Evolutionary conservation across 805 yeast species (phyloP).

Genomic region (Candida cerambycidarum): DNA sequence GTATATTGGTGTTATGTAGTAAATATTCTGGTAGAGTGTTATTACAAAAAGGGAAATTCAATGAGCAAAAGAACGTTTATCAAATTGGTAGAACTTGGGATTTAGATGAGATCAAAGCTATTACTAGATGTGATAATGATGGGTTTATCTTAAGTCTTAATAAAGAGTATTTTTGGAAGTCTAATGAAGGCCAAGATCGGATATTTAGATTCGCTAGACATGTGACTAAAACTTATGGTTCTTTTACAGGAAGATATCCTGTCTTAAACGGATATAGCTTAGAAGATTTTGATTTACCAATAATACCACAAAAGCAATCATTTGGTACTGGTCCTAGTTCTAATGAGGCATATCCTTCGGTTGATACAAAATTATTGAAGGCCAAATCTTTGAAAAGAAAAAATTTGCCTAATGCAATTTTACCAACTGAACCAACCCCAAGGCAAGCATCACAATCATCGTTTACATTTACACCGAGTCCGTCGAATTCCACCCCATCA

Average conservation of each 20-base stretch:
- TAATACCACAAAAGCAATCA: slow-evolving; percentile 18
- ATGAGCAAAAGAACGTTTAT: slow-evolving; percentile 60
- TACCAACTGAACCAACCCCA: slow-evolving; percentile 19
- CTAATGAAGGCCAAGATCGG: slow-evolving; percentile 38
- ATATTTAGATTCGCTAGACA: slow-evolving; percentile 35
- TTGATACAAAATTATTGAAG: slow-evolving; percentile 22
- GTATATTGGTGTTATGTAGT: slow-evolving; percentile 61
- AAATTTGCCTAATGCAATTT: slow-evolving; percentile 21
- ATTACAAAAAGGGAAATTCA: slow-evolving; percentile 83
- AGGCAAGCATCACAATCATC: slow-evolving; percentile 8
- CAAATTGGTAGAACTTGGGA: slow-evolving; percentile 96
- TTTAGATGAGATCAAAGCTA: slow-evolving; percentile 60
- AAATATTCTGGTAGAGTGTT: slow-evolving; percentile 66
- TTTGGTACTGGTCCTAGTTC: slow-evolving; percentile 10
- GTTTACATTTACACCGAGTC: background rate
- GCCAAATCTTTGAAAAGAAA: slow-evolving; percentile 24
- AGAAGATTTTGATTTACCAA: slow-evolving; percentile 36
- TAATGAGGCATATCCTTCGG: slow-evolving; percentile 19
- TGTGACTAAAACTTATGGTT: slow-evolving; percentile 31
- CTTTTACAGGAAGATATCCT: slow-evolving; percentile 40
- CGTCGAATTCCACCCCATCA: slow-evolving; percentile 2
- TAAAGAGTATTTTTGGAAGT: slow-evolving; percentile 78
- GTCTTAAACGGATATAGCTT: slow-evolving; percentile 30
- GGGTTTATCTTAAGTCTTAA: slow-evolving; percentile 64
- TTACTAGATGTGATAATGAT: slow-evolving; percentile 54